Conservation (phyloP, 345 rosid species). For the Salix dunnii region DNA sequence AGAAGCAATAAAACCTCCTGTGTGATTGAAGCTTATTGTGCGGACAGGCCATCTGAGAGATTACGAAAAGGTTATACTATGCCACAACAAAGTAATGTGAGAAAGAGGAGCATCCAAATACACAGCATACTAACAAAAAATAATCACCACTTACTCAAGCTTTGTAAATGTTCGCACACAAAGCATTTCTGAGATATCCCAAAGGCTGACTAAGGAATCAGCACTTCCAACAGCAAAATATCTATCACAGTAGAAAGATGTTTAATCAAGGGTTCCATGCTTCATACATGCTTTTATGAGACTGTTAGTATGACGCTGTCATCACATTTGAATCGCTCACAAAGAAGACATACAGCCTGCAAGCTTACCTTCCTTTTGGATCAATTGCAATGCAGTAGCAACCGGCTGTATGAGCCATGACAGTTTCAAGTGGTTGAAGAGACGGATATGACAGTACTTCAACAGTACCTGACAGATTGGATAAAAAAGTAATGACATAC, state of each 20-base stretch:
- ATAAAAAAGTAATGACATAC: not conserved
- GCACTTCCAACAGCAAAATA: slow-evolving; percentile 99
- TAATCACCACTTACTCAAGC: slow-evolving; percentile 63
- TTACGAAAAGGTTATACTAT: not conserved
- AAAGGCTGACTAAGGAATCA: slow-evolving; percentile 95
- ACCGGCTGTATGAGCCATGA: slow-evolving; percentile 96
- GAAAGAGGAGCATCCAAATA: not conserved
- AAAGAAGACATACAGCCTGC: slow-evolving; percentile 8
- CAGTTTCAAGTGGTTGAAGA: slow-evolving; percentile 70
- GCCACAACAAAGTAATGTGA: not conserved
- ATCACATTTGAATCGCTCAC: not conserved
- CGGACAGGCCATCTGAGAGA: slow-evolving; percentile 84
- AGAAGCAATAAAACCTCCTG: slow-evolving; percentile 88
- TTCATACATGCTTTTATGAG: not conserved
- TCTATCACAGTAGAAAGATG: slow-evolving; percentile 32
- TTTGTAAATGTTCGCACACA: slow-evolving; percentile 83
- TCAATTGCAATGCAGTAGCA: slow-evolving; percentile 97
- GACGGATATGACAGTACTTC: slow-evolving; percentile 86
- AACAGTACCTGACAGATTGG: slow-evolving; percentile 66
- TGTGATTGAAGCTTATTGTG: slow-evolving; percentile 80
- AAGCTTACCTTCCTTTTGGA: slow-evolving; percentile 77
- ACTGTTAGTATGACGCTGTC: not conserved
- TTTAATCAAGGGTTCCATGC: not conserved
- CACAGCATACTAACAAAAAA: not conserved
- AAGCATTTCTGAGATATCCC: slow-evolving; percentile 94